Percentiles rank a stretch among this genome's conserved stretches.
Evolutionary conservation across 208 protist genomes (phyloP).

Genomic region (Trypanosoma cruzi): DNA sequence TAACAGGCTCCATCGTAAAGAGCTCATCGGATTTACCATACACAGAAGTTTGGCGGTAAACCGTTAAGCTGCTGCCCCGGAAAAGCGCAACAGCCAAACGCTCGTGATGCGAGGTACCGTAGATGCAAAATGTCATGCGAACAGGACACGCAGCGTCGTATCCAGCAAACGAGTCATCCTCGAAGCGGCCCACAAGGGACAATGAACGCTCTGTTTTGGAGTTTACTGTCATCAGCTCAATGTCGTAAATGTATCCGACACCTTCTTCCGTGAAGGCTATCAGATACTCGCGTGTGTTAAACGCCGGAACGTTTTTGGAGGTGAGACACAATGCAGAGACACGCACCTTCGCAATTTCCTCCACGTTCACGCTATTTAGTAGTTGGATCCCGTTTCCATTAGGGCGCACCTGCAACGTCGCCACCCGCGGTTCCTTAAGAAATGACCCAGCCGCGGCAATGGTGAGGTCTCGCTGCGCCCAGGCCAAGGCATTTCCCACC

Average conservation of each 20-base stretch:
- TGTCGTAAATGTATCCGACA: constrained; percentile 49
- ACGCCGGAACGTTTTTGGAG: constrained; percentile 43
- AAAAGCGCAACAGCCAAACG: constrained; percentile 51
- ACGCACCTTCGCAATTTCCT: constrained; percentile 33
- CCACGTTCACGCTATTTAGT: constrained; percentile 20
- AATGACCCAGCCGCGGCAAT: constrained; percentile 79
- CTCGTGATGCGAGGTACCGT: constrained; percentile 68
- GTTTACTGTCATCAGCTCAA: constrained; percentile 41
- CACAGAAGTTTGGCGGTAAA: constrained; percentile 43
- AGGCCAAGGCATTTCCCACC: constrained; percentile 68
- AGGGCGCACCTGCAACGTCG: constrained; percentile 42
- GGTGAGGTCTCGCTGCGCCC: constrained; percentile 42
- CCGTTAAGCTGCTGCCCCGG: constrained; percentile 42
- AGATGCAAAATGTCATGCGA: constrained; percentile 46
- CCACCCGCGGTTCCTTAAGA: constrained; percentile 64
- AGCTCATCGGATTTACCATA: neutral
- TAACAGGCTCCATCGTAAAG: constrained; percentile 47
- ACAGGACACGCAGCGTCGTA: constrained; percentile 43
- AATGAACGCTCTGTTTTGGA: constrained; percentile 16
- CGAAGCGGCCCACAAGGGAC: constrained; percentile 30
- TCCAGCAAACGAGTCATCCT: constrained; percentile 57
- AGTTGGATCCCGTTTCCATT: constrained; percentile 25
- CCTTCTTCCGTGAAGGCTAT: constrained; percentile 71
- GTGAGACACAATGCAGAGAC: constrained; percentile 55
- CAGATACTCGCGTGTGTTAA: constrained; percentile 70